Evolutionary conservation across 352 stramenopile genomes (phyloP), one percentile per base, ranked within the genome.

Genomic region (Pythium plurisporium): DNA sequence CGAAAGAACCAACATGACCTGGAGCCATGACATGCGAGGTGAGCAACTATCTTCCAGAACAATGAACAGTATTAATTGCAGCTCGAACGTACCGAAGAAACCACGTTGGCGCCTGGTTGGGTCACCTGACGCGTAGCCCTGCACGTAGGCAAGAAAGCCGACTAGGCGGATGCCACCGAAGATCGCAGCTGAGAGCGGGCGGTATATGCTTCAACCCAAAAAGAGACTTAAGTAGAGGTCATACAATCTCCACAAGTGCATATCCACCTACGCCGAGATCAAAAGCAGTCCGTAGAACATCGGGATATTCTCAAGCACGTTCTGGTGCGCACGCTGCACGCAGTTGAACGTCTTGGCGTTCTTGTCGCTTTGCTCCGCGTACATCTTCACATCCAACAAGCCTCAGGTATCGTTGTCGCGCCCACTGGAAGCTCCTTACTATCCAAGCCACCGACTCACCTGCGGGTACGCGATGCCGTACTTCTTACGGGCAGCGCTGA

Each of bases 271-370:
- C 77, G 72, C 50, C 5, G 75, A 86, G 2, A 73, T 77, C 42
- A 81, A 48, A 17, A 89, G 66, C 40, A 89, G 47, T 0, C 48
- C 45, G 19, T 90, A 55, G 46, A 88, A 91, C 1, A 76, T 48
- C 1, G 86, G 81, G 47, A 87, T 75, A 42, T 92, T 96, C 65
- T 97, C 89, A 37, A 97, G 73, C 42, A 95, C 70, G 55, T 98
- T 92, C 66, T 98, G 91, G 72, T 98, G 90, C n/a, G 75, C 83
- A 38, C 91, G 75, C 69, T 97, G 91, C 49, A 96, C 70, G 54
- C 86, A 95, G 76, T 97, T 97, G 67, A 97, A 93, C 2, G 73
- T 81, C 52, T 78, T 90, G 44, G 74, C 86, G 57, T 97, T 79
- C 66, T 96, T 93, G 56, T 91, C 82, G 45, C 67, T 85, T 59